A percentile compares a stretch with the other conserved stretches of the same genome.
phyloP scores from a whole-genome alignment of 306 rosid genomes.

The Cucumis hystrix region DNA sequence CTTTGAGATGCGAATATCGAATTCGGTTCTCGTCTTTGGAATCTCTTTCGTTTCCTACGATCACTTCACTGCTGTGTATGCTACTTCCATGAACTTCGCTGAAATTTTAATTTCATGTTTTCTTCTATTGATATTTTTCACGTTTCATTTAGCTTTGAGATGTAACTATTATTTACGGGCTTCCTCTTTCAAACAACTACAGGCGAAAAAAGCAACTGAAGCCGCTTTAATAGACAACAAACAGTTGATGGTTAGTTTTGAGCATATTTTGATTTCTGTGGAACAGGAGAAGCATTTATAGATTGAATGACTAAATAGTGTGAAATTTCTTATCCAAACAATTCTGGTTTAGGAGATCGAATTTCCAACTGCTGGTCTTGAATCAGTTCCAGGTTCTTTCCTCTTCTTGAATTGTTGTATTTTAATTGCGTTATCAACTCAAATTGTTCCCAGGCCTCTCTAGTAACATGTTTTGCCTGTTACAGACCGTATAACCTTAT shows the following conservation, averaged over 20 bases:
- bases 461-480: not conserved
- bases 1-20: constrained; percentile 4
- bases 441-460: not conserved
- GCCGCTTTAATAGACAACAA: constrained; percentile 62
- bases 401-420: not conserved
- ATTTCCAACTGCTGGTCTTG: constrained; percentile 91
- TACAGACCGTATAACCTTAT: constrained; percentile 7
- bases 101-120: not conserved
- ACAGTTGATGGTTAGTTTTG: constrained; percentile 67
- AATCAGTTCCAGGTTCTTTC: constrained; percentile 74
- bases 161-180: constrained; percentile 10
- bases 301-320: not conserved
- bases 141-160: not conserved
- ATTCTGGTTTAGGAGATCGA: constrained; percentile 74
- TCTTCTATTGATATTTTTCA: not conserved
- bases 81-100: not conserved
- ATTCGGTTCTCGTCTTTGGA: constrained; percentile 7
- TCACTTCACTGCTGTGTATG: not conserved
- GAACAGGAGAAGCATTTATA: constrained; percentile 7
- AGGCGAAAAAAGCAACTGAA: constrained; percentile 66
- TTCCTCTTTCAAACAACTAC: constrained; percentile 16
- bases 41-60: not conserved
- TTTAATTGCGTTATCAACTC: not conserved
- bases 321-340: constrained; percentile 20
- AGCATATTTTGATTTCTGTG: constrained; percentile 9